phyloP scores from a whole-genome alignment of 2,329 filamentous ascomycete genomes.

The Cladosporium sp. region DNA sequence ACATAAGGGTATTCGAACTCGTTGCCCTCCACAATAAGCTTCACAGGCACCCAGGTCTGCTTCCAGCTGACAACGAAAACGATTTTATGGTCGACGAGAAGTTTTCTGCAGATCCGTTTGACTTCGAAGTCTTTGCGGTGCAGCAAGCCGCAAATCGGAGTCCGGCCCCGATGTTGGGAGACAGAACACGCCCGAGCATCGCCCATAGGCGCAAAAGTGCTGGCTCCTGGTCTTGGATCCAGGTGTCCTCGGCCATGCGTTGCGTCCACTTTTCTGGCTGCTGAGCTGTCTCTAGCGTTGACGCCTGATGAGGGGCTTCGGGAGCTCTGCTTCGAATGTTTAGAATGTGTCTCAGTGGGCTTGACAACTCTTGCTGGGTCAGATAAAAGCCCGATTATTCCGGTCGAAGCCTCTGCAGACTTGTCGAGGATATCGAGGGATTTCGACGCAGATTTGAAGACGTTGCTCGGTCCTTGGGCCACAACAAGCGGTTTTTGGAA shows the following conservation, averaged over 20 bases:
- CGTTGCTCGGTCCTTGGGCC: too few species aligned
- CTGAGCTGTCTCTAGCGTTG: too few species aligned
- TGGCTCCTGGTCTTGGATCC: too few species aligned
- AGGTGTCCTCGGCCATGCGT: too few species aligned
- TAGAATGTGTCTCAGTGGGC: not conserved
- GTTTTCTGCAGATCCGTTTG: not conserved
- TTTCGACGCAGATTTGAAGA: not conserved
- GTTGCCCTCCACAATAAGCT: not conserved
- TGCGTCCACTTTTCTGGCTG: too few species aligned
- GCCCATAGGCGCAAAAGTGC: too few species aligned
- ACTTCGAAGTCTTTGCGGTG: not conserved
- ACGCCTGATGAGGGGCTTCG: not conserved
- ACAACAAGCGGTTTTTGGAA: not conserved
- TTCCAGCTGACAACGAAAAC: not conserved
- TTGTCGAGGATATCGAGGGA: not conserved
- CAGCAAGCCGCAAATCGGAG: not conserved
- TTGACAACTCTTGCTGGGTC: not conserved
- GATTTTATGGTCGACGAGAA: not conserved
- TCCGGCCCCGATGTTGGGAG: not conserved
- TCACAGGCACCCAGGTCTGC: not conserved
- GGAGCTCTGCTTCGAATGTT: not conserved
- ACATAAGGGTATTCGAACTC: not conserved
- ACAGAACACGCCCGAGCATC: too few species aligned
- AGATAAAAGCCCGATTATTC: not conserved
- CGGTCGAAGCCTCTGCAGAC: not conserved